These are phyloP conservation scores for Neonectria coccinea DNA, from an alignment of 2,329 filamentous ascomycete species.

Conservation along the genomic window DNA sequence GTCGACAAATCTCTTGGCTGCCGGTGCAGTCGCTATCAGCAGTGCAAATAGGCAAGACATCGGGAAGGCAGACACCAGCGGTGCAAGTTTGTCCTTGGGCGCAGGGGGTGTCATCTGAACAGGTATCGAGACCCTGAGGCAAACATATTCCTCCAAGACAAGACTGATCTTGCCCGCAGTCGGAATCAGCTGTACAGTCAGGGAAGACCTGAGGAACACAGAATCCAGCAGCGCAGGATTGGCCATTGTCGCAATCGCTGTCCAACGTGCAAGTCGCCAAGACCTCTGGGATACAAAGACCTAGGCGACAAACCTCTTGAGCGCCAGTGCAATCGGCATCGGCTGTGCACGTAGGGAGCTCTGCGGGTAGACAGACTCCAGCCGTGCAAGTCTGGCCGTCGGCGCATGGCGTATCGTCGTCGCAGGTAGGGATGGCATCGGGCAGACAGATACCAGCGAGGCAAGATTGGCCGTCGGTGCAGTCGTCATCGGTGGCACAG, in stretches of 20 bases:
- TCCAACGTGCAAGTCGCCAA: neutral
- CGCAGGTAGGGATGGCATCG: neutral
- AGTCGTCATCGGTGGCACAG: neutral
- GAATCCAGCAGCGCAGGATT: slow-evolving; percentile 10
- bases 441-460: neutral
- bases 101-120: neutral
- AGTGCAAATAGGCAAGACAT: slow-evolving; percentile 4
- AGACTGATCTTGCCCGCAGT: slow-evolving; percentile 3
- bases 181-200: neutral
- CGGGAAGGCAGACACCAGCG: slow-evolving; percentile 12
- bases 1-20: slow-evolving; percentile 8
- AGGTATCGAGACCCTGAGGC: neutral
- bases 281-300: neutral
- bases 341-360: neutral
- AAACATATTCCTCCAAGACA: slow-evolving; percentile 15
- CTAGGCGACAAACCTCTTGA: neutral
- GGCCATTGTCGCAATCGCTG: neutral
- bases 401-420: neutral
- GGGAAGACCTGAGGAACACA: slow-evolving; percentile 15
- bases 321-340: neutral
- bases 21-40: slow-evolving; percentile 4
- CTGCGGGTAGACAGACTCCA: neutral
- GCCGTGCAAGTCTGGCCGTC: neutral
- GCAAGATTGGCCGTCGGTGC: slow-evolving; percentile 3
- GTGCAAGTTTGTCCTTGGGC: slow-evolving; percentile 15